phyloP scores from a whole-genome alignment of 192 early-diverging fungal genomes.

The Mortierella hygrophila region DNA sequence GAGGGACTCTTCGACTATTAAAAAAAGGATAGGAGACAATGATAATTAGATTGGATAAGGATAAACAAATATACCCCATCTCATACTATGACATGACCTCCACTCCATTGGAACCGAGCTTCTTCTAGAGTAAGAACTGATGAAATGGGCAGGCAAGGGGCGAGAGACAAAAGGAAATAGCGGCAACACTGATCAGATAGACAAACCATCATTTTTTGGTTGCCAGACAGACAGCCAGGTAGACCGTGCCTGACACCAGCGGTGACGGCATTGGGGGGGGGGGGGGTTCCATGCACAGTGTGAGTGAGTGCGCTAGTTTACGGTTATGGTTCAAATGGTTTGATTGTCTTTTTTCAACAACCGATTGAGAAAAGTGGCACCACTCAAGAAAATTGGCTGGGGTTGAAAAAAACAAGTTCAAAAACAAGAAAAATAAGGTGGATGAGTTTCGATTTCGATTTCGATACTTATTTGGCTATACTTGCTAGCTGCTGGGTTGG shows the following conservation, averaged over 20 bases:
- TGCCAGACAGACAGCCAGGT: no score
- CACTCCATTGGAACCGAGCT: neutral
- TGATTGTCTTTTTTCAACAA: neutral
- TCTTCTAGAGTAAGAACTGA: neutral
- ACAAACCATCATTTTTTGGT: neutral
- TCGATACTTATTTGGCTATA: no score
- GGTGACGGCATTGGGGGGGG: neutral
- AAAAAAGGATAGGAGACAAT: neutral
- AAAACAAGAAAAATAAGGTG: neutral
- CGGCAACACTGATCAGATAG: neutral
- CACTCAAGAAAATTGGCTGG: neutral
- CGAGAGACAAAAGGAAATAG: neutral
- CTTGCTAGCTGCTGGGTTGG: no score
- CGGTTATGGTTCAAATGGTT: neutral
- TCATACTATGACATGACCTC: neutral
- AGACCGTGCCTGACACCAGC: neutral
- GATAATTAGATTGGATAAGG: neutral
- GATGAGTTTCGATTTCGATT: no score
- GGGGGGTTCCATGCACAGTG: neutral
- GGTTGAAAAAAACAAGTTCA: slow-evolving; percentile 6
- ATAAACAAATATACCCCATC: neutral
- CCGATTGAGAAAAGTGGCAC: neutral
- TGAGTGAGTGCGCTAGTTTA: no score
- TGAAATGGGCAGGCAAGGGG: neutral
- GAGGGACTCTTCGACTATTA: neutral